Conservation (phyloP, 2,329 filamentous ascomycete species). For the Aureobasidium sp. region DNA sequence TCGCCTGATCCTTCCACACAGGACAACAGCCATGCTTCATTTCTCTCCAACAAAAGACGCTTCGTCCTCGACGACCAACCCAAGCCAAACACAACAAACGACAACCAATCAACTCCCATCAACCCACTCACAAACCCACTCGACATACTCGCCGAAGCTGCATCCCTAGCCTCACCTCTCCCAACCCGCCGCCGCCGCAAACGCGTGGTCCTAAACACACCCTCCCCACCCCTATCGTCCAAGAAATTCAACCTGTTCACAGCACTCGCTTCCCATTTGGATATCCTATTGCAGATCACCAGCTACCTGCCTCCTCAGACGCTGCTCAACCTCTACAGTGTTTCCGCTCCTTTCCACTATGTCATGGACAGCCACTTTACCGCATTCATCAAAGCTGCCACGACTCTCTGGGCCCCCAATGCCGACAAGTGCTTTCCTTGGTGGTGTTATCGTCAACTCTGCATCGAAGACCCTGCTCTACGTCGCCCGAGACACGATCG, state of each 20-base stretch:
- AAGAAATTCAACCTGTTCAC: slow-evolving; percentile 29
- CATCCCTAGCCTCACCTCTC: not conserved
- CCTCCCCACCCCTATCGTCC: not conserved
- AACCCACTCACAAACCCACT: not conserved
- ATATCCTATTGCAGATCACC: slow-evolving; percentile 51
- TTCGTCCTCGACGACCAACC: not conserved
- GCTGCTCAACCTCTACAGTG: slow-evolving; percentile 58
- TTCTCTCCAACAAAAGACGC: not conserved
- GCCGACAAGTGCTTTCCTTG: slow-evolving; percentile 55
- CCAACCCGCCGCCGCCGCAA: not conserved
- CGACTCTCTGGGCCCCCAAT: slow-evolving; percentile 47
- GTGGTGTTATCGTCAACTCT: slow-evolving; percentile 50
- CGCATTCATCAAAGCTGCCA: slow-evolving; percentile 52
- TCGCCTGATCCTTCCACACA: not conserved
- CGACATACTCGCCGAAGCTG: not conserved
- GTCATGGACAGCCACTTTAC: slow-evolving; percentile 54
- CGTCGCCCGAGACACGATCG: not conserved
- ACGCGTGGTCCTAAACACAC: not conserved
- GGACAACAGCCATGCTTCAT: not conserved
- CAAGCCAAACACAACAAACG: not conserved
- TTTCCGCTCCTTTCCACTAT: slow-evolving; percentile 56
- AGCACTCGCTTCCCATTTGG: slow-evolving; percentile 32
- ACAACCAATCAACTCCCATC: not conserved
- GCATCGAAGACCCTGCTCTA: slow-evolving; percentile 52
- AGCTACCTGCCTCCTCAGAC: slow-evolving; percentile 49